These are phyloP conservation scores for Senna tora DNA, from an alignment of 306 rosid species.

Conservation along the genomic window DNA sequence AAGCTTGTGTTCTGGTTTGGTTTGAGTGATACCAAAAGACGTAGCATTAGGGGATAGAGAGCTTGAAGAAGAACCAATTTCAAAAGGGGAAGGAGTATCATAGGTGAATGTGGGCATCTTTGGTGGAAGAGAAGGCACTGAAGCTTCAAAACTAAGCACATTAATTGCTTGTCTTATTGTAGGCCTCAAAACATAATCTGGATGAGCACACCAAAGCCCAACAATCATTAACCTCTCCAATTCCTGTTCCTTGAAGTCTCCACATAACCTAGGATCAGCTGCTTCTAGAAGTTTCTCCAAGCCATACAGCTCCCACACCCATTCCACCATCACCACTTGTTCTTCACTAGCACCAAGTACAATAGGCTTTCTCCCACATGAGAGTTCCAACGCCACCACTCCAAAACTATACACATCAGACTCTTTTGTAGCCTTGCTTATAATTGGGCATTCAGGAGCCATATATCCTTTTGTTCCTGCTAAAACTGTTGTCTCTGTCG, in stretches of 20 bases:
- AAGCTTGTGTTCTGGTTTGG: no score
- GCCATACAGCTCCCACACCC: slow-evolving; percentile 24
- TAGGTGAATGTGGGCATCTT: background rate
- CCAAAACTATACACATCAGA: background rate
- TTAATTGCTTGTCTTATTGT: slow-evolving; percentile 1
- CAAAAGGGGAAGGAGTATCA: background rate
- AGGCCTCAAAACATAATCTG: slow-evolving; percentile 2
- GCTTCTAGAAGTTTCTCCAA: background rate
- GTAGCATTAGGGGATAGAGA: background rate
- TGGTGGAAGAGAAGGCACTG: background rate
- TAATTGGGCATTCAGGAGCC: slow-evolving; percentile 21
- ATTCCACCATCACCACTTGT: slow-evolving; percentile 23
- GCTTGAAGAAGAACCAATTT: background rate
- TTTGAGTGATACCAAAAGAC: background rate
- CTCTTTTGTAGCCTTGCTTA: slow-evolving; percentile 14
- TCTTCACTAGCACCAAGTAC: background rate
- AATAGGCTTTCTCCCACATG: background rate
- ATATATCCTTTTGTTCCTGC: slow-evolving; percentile 27
- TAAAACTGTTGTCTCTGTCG: background rate
- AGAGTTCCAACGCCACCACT: background rate
- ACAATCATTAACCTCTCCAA: slow-evolving; percentile 13
- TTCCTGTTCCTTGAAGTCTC: slow-evolving; percentile 22
- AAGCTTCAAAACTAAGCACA: slow-evolving; percentile 2
- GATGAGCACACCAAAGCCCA: slow-evolving; percentile 22
- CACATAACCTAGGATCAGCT: background rate